Percentiles rank a stretch among this genome's conserved stretches.
Conservation (phyloP, 352 stramenopile genomes). For the Pythium diclinum region DNA sequence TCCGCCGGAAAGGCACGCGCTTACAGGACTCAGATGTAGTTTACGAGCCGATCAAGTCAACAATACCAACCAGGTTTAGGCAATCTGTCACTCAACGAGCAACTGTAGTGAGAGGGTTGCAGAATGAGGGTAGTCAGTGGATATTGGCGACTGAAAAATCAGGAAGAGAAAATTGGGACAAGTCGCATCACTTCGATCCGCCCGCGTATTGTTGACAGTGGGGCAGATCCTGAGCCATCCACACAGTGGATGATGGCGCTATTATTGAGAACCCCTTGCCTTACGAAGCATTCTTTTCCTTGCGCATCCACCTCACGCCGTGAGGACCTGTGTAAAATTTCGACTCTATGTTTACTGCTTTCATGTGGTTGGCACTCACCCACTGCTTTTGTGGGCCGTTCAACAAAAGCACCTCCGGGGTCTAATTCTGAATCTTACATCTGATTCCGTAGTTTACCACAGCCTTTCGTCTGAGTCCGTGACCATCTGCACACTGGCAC, state of each 20-base stretch:
- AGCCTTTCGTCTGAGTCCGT: conserved; percentile 7
- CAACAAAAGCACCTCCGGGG: neutral
- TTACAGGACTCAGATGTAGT: conserved; percentile 21
- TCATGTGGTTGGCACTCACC: neutral
- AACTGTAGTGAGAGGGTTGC: neutral
- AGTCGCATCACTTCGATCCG: neutral
- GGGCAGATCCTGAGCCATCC: neutral
- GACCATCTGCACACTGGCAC: neutral
- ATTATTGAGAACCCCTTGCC: neutral
- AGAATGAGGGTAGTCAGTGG: neutral
- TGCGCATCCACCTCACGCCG: neutral
- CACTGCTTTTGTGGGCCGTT: neutral
- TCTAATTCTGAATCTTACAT: neutral
- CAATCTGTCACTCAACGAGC: neutral
- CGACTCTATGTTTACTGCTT: neutral
- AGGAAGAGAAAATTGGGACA: neutral
- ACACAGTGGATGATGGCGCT: neutral
- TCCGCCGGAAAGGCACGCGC: conserved; percentile 6
- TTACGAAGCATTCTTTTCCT: neutral
- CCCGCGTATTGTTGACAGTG: conserved; percentile 4
- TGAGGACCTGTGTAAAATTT: neutral
- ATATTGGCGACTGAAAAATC: neutral
- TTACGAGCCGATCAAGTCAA: conserved; percentile 19
- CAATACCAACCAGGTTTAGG: conserved; percentile 6
- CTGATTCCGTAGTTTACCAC: conserved; percentile 2